phyloP scores from a whole-genome alignment of 345 rosid species.

The Salix arbutifolia region DNA sequence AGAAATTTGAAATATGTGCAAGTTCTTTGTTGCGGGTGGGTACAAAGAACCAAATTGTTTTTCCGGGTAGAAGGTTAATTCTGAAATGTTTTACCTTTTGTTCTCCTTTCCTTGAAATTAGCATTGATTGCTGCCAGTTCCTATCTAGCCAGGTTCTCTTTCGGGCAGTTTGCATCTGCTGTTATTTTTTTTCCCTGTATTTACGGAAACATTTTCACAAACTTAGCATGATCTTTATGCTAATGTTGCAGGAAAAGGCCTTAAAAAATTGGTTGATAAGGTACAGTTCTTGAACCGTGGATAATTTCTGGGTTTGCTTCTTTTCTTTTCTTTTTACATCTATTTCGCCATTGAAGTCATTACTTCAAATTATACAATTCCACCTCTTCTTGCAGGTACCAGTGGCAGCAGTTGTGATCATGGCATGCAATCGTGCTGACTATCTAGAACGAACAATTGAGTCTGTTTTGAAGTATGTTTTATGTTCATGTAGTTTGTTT shows the following conservation, averaged over 20 bases:
- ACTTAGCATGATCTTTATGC: slow-evolving; percentile 14
- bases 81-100: not conserved
- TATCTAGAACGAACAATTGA: slow-evolving; percentile 80
- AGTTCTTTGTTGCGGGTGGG: not conserved
- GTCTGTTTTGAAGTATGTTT: slow-evolving; percentile 66
- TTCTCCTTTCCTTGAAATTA: not conserved
- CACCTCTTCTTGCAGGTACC: slow-evolving; percentile 48
- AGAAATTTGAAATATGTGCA: not conserved
- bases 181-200: not conserved
- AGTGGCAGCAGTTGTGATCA: slow-evolving; percentile 88
- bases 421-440: slow-evolving; percentile 99
- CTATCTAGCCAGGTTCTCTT: not conserved
- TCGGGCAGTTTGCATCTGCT: not conserved
- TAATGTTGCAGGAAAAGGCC: slow-evolving; percentile 61
- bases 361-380: slow-evolving; percentile 11
- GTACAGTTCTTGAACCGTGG: slow-evolving; percentile 38
- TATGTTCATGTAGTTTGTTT: not conserved
- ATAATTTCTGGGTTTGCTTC: not conserved
- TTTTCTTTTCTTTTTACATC: not conserved
- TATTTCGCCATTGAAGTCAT: not conserved
- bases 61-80: not conserved
- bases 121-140: not conserved
- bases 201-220: not conserved
- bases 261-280: slow-evolving; percentile 51
- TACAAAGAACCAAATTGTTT: not conserved